Base-by-base conservation (phyloP, 352 stramenopile genomes). In the Blastocystis sp. region DNA sequence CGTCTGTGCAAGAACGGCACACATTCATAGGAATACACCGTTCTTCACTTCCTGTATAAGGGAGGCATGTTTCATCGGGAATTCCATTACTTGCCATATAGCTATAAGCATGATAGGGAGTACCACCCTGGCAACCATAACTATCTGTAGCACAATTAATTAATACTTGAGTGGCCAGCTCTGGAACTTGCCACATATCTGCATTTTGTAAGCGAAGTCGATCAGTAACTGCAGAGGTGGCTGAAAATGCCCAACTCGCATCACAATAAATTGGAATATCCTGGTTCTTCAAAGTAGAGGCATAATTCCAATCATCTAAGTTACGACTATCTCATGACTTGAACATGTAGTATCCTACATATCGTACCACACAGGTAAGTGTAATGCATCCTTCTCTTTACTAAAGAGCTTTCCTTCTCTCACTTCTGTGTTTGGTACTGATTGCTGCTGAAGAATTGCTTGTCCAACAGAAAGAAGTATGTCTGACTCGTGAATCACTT, bases 241-340 rank as follows among this genome's bases (percentile, higher is more conserved):
- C 79, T 93, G 93, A 91, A 88, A 96, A 95, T 1, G 93, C 92
- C 93, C 94, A 96, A 91, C 94, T 96, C 13, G 94, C 94, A 84
- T 94, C 94, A 89, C 94, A 97, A 90, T 96, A 97, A 90, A 94
- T 90, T 30, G 96, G 96, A 79, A 98, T 97, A 91, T 99, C 96
- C 91, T 99, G 97, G 92, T 99, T 99, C 89, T 98, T 95, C 90
- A 96, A 94, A 92, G 95, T 97, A n/a, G 96, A 98, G 17, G 98
- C 92, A 90, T 95, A 98, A 91, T 94, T 96, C 87, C 93, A 94
- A 58, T 96, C 96, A 89, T 97, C 92, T 0, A 98, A 91, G 89
- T 98, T 94, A 58, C 95, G 93, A 22, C 78, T 89, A 89, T 13
- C 5, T 2, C 0, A 59, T 51, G 57, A 33, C 3, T n/a, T 33